A percentile compares a stretch with the other conserved stretches of the same genome.
Conservation (phyloP, 2,329 filamentous ascomycete species). For the Scedosporium aurantiacum region DNA sequence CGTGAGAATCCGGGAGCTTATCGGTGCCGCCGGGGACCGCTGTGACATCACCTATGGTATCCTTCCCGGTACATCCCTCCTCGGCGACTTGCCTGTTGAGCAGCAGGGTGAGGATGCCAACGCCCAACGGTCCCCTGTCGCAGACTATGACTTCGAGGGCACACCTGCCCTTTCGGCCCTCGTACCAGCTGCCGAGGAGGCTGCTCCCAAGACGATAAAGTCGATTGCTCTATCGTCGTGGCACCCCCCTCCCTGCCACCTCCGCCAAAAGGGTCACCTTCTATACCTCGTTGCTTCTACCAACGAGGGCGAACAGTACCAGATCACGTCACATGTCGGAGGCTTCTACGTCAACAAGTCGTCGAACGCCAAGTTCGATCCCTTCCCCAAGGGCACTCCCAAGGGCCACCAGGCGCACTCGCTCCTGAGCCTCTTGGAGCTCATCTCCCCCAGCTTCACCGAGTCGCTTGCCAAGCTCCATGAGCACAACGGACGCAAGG, state of each 20-base stretch:
- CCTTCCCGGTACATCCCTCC: constrained; percentile 72
- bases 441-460: constrained; percentile 75
- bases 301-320: constrained; percentile 87
- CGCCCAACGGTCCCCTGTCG: constrained; percentile 32
- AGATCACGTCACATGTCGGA: constrained; percentile 85
- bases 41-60: constrained; percentile 81
- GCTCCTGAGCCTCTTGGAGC: constrained; percentile 64
- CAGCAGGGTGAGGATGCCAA: constrained; percentile 24
- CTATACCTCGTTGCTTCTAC: constrained; percentile 84
- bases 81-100: constrained; percentile 59
- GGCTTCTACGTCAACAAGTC: constrained; percentile 98
- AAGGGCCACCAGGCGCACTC: constrained; percentile 78
- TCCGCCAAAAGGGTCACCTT: constrained; percentile 84
- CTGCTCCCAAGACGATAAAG: constrained; percentile 83
- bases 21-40: constrained; percentile 82
- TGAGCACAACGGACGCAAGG: constrained; percentile 72
- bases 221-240: constrained; percentile 78
- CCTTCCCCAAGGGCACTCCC: constrained; percentile 64
- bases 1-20: constrained; percentile 79
- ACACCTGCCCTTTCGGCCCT: constrained; percentile 58
- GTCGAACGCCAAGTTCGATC: constrained; percentile 90
- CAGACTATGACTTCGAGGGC: constrained; percentile 67
- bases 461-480: constrained; percentile 67
- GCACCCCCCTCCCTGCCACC: constrained; percentile 90
- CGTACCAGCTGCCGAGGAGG: constrained; percentile 53